Evolutionary conservation across 768 basidiomycete species (phyloP), one percentile per base, ranked within the genome.

Genomic region (Lactarius indigo): DNA sequence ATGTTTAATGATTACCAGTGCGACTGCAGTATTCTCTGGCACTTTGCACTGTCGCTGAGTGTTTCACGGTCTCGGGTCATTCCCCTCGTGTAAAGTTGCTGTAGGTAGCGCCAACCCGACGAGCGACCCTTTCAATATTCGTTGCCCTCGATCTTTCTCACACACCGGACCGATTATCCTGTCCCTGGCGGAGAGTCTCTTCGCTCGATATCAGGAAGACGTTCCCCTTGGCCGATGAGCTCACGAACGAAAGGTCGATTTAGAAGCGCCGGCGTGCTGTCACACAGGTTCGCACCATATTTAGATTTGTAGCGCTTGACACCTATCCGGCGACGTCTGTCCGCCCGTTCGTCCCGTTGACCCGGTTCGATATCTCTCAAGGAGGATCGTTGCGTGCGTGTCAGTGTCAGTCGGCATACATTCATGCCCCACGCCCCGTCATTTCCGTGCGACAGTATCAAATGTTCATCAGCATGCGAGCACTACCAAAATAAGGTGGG

Each of bases 371-470:
- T 17, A 31, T 33, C 54, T 55, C 23, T 52, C 47, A 37, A 6
- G 37, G 54, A 18, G 39, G 54, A 39, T 52, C 26, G 5, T 52
- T n/a, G 28, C 15, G 5, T 18, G 37, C 15, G 20, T 33, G n/a
- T 44, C 52, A 41, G 42, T 57, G n/a, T 50, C 23, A 57, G 18
- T 57, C 35, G 3, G 33, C 33, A 50, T 20, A 52, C 26, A 26
- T 42, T 28, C 42, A 56, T 28, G 35, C 50, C 4, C 55, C n/a
- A 30, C 42, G n/a, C 8, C 64, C 57, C 31, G 39, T 58, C 39
- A 60, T 60, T 65, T 26, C 57, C 57, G 61, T 52, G 61, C 3
- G 47, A 59, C 44, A 39, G 42, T 41, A 7, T 60, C 28, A 61
- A 57, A 47, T 8, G 20, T n/a, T 20, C 44, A 33, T 57, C 56